These are phyloP conservation scores for Zoysia matrella DNA, from an alignment of 202 grass and related monocot genomes.

Conservation along the genomic window DNA sequence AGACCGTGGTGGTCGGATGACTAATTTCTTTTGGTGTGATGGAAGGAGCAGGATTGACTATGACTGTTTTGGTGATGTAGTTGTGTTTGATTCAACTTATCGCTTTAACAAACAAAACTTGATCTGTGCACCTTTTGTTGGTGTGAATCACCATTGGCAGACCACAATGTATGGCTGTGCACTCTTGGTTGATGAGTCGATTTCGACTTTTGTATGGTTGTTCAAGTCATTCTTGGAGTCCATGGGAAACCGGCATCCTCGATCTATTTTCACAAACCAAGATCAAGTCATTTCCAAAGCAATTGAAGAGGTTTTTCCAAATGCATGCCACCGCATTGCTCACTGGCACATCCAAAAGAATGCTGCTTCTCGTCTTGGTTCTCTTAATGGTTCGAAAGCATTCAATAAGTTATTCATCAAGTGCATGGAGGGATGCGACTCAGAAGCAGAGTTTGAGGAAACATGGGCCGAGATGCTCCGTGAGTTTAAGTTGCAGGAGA, in stretches of 20 bases:
- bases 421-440: slow-evolving; percentile 67
- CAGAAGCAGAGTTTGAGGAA: slow-evolving; percentile 70
- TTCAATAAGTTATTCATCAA: slow-evolving; percentile 77
- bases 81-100: slow-evolving; percentile 76
- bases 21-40: slow-evolving; percentile 82
- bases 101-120: slow-evolving; percentile 74
- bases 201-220: slow-evolving; percentile 63
- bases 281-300: slow-evolving; percentile 68
- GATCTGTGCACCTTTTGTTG: slow-evolving; percentile 66
- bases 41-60: slow-evolving; percentile 70
- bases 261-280: slow-evolving; percentile 73
- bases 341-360: slow-evolving; percentile 80
- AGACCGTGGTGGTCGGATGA: slow-evolving; percentile 60
- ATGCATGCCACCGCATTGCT: slow-evolving; percentile 66
- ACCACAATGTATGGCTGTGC: slow-evolving; percentile 75
- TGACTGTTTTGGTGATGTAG: slow-evolving; percentile 66
- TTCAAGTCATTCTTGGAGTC: slow-evolving; percentile 78
- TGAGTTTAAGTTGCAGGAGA: slow-evolving; percentile 76
- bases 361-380: slow-evolving; percentile 67
- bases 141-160: slow-evolving; percentile 83
- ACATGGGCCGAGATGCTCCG: slow-evolving; percentile 70
- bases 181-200: slow-evolving; percentile 59
- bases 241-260: slow-evolving; percentile 64
- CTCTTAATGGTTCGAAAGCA: slow-evolving; percentile 66
- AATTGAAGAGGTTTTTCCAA: slow-evolving; percentile 69